These are phyloP conservation scores for Amanita rimosa DNA, from an alignment of 768 basidiomycete genomes.

Conservation along the genomic window DNA sequence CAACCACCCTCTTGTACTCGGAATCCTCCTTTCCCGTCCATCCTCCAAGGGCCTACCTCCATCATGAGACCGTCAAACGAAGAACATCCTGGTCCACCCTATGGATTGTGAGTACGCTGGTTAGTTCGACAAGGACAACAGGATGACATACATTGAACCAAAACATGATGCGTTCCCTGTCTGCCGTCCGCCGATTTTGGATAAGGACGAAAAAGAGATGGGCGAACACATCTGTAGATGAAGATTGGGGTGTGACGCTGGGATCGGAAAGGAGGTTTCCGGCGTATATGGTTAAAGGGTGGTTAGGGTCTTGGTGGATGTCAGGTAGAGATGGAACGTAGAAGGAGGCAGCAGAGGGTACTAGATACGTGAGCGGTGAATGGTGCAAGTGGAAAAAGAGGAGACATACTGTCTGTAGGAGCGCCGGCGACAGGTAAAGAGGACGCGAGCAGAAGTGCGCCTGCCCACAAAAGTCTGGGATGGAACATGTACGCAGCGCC, in stretches of 20 bases:
- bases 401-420: conserved; percentile 25
- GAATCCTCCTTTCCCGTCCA: conserved; percentile 64
- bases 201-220: conserved; percentile 87
- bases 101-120: background rate
- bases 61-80: conserved; percentile 97
- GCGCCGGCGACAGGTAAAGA: background rate
- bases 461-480: background rate
- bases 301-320: conserved; percentile 57
- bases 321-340: conserved; percentile 71
- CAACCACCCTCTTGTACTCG: conserved; percentile 78
- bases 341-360: conserved; percentile 74
- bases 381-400: background rate
- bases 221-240: conserved; percentile 51
- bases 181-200: conserved; percentile 80
- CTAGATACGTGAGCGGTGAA: conserved; percentile 21
- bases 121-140: background rate
- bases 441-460: background rate
- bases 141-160: conserved; percentile 82
- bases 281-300: conserved; percentile 71
- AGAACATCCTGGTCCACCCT: conserved; percentile 97
- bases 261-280: conserved; percentile 83
- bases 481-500: background rate
- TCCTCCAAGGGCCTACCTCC: conserved; percentile 91
- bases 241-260: conserved; percentile 28
- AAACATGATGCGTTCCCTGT: conserved; percentile 82